phyloP scores from a whole-genome alignment of 75 land plant genomes.

The Larix kaempferi region DNA sequence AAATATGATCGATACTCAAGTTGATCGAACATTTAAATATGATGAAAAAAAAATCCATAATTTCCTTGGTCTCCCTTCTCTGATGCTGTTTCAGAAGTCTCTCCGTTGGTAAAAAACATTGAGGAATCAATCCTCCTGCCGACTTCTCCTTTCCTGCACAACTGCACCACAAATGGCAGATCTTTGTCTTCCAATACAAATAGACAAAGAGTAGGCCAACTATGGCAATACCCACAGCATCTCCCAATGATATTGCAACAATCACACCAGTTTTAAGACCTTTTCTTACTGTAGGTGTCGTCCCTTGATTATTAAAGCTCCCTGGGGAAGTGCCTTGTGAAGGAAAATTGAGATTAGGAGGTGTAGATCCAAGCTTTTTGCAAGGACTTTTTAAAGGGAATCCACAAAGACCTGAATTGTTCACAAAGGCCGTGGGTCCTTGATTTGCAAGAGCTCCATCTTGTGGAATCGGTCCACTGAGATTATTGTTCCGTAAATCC shows the following conservation, averaged over 20 bases:
- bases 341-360: conserved; percentile 10
- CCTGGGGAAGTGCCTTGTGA: conserved; percentile 1
- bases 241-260: conserved; percentile 55
- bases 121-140: conserved; percentile 18
- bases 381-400: conserved; percentile 67
- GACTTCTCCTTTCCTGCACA: conserved; percentile 32
- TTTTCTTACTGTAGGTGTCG: not conserved
- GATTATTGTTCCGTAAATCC: conserved; percentile 59
- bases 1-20: too few species aligned
- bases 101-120: conserved; percentile 20
- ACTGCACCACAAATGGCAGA: conserved; percentile 22
- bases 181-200: conserved; percentile 54
- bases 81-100: conserved; percentile 25
- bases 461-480: conserved; percentile 76
- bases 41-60: too few species aligned
- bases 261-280: conserved; percentile 54
- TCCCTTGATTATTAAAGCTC: conserved; percentile 5
- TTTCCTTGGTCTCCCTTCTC: conserved; percentile 39
- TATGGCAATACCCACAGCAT: conserved; percentile 62
- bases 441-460: conserved; percentile 64
- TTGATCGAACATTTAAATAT: too few species aligned
- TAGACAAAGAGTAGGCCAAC: conserved; percentile 60
- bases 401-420: conserved; percentile 69
- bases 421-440: conserved; percentile 69
- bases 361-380: conserved; percentile 3